These are phyloP conservation scores for Globisporangium heterothallicum DNA, from an alignment of 352 stramenopile species.

Conservation along the genomic window DNA sequence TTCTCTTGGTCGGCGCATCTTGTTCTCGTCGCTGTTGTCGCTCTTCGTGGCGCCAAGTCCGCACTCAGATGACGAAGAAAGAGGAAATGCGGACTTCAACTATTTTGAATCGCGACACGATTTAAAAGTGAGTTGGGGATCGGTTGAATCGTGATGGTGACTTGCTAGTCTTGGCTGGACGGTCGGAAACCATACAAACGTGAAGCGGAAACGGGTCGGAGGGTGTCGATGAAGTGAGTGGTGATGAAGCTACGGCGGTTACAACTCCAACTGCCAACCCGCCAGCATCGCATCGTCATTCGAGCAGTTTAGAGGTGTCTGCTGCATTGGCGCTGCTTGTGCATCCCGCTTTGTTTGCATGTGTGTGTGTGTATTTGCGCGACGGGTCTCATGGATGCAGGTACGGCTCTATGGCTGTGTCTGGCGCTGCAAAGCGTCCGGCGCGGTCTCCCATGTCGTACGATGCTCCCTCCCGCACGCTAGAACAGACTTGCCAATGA, in stretches of 20 bases:
- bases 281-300: not conserved
- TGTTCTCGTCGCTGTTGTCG: not conserved
- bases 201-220: not conserved
- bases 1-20: slow-evolving; percentile 3
- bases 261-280: not conserved
- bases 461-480: slow-evolving; percentile 32
- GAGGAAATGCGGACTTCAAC: not conserved
- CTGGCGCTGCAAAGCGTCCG: slow-evolving; percentile 24
- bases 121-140: slow-evolving; percentile 8
- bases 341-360: not conserved
- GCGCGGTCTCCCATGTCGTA: slow-evolving; percentile 19
- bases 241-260: not conserved
- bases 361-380: slow-evolving; percentile 12
- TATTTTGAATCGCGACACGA: not conserved
- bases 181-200: not conserved
- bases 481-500: slow-evolving; percentile 35
- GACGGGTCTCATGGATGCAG: slow-evolving; percentile 7
- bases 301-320: not conserved
- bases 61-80: slow-evolving; percentile 4
- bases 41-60: slow-evolving; percentile 2
- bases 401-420: slow-evolving; percentile 5
- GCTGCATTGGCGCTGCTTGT: not conserved
- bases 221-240: slow-evolving; percentile 2
- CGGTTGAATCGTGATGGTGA: not conserved
- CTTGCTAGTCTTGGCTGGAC: not conserved